Evolutionary conservation across 129 eudicot species (phyloP), one percentile per base, ranked within the genome.

Genomic region (Silybum marianum): DNA sequence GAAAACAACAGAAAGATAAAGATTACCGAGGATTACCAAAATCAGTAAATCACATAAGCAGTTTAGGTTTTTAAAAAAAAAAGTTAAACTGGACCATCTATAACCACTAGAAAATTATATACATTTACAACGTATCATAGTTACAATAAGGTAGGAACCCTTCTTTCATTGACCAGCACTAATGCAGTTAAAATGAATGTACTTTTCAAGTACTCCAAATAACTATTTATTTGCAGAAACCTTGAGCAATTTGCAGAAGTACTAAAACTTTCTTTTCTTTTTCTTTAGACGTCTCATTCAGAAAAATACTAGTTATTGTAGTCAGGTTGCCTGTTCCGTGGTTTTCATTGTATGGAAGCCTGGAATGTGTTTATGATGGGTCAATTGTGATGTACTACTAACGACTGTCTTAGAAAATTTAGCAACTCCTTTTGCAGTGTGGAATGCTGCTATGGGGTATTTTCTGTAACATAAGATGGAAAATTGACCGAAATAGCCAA

Each of bases 121-220:
- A 74, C 34, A 3, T 22, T 82, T 81, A 67, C 80, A 67, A 46
- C 4, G 39, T 65, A 81, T 25, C 67, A 65, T 26, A 73, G 63
- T 54, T 40, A 73, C 54, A 79, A 66, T 36, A 40, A 16, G 30
- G 18, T 16, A 28, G 22, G 2, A 71, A 48, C 16, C 68, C 44
- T 79, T 39, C 44, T 42, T 69, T 63, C 34, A 19, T 23, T 13
- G 8, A 51, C 22, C 63, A 51, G 22, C 22, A 51, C 63, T 51
- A 51, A 51, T 51, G 63, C 63, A 51, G 63, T 51, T 16, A 51
- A 16, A 51, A 13, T 48, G 62, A 51, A 40, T 40, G 48, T 40
- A 40, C 46, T 40, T 40, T 9, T 40, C 46, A 40, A 40, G 46
- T 40, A 40, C 48, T 40, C 48, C 48, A 40, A 40, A 40, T 2